Conservation (phyloP, 345 rosid species). For the Ailanthus altissimus region DNA sequence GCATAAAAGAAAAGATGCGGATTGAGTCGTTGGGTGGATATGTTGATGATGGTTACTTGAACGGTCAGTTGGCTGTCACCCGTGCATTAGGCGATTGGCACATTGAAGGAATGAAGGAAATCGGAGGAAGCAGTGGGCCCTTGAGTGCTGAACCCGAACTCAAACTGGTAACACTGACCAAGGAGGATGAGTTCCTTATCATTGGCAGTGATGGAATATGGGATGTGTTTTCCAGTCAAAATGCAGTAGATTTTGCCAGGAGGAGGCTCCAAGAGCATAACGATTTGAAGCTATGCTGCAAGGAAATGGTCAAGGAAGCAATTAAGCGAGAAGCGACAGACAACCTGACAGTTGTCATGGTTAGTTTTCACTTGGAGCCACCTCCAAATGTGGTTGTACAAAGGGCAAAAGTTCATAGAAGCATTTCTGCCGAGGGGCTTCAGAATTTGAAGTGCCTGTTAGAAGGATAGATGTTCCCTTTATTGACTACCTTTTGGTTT, state of each 20-base stretch:
- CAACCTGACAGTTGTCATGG: conserved; percentile 73
- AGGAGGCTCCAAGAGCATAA: conserved; percentile 75
- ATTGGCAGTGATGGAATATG: conserved; percentile 86
- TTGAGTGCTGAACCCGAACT: conserved; percentile 87
- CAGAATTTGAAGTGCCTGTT: conserved; percentile 39
- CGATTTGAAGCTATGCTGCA: conserved; percentile 64
- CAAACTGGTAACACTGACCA: conserved; percentile 49
- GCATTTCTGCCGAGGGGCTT: conserved; percentile 75
- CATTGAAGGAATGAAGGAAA: conserved; percentile 66
- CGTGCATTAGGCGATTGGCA: conserved; percentile 88
- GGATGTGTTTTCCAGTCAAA: conserved; percentile 79
- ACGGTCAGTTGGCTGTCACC: conserved; percentile 68
- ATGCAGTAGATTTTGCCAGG: conserved; percentile 72
- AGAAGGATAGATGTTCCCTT: conserved; percentile 37
- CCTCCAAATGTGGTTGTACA: conserved; percentile 51
- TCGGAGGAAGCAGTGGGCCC: conserved; percentile 47
- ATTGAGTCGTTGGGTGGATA: conserved; percentile 70
- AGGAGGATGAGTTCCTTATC: conserved; percentile 81
- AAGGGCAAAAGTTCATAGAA: conserved; percentile 49
- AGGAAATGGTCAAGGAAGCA: conserved; percentile 79
- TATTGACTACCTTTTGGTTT: background rate
- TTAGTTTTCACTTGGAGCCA: conserved; percentile 63
- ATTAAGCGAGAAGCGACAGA: conserved; percentile 57
- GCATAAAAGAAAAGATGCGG: conserved; percentile 53
- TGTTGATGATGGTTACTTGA: conserved; percentile 65